phyloP scores from a whole-genome alignment of 257 asterid species.

The Schizonepeta tenuifolia region DNA sequence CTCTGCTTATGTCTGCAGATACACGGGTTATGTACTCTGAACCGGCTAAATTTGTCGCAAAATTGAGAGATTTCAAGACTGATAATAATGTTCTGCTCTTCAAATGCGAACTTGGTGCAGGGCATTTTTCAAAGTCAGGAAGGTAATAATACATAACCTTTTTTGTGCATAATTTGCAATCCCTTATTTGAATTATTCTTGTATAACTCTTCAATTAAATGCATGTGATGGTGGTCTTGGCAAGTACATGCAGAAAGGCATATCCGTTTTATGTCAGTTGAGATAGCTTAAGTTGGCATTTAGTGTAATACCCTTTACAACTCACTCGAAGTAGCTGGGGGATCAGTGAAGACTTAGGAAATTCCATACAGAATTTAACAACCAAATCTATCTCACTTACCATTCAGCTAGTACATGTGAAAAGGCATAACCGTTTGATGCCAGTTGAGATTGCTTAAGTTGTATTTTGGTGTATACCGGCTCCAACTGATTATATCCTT shows the following conservation, averaged over 20 bases:
- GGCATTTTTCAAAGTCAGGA: slow-evolving; percentile 96
- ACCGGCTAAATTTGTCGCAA: slow-evolving; percentile 93
- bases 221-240: not conserved
- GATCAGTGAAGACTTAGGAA: too few species aligned
- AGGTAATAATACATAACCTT: slow-evolving; percentile 51
- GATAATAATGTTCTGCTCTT: slow-evolving; percentile 72
- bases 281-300: too few species aligned
- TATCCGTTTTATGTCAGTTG: too few species aligned
- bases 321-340: too few species aligned
- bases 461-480: too few species aligned
- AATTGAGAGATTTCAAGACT: slow-evolving; percentile 84
- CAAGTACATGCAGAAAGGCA: not conserved
- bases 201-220: not conserved
- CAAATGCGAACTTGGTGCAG: slow-evolving; percentile 94
- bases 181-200: not conserved
- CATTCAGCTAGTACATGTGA: too few species aligned
- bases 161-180: slow-evolving; percentile 4
- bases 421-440: too few species aligned
- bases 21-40: slow-evolving; percentile 88
- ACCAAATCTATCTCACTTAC: too few species aligned
- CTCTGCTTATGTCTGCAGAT: slow-evolving; percentile 50
- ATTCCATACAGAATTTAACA: too few species aligned
- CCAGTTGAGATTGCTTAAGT: too few species aligned
- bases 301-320: too few species aligned
- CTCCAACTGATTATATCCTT: too few species aligned